These are phyloP conservation scores for Chrysosporium keratinophilum DNA, from an alignment of 2,329 filamentous ascomycete genomes.

Conservation along the genomic window DNA sequence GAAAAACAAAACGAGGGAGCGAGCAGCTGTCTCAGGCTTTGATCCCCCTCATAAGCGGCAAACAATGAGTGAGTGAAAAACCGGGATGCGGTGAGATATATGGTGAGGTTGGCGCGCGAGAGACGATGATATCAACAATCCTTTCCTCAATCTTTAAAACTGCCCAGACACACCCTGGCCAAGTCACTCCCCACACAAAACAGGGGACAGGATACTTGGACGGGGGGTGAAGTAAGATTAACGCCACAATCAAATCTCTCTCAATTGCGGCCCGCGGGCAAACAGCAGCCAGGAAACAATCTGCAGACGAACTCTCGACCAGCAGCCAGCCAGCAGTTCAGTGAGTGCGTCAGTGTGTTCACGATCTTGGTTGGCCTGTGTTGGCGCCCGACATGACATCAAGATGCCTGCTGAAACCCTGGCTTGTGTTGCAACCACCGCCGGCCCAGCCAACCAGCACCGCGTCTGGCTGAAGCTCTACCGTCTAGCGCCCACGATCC, in stretches of 20 bases:
- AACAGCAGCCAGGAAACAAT: neutral
- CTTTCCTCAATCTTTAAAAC: neutral
- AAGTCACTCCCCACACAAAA: slow-evolving; percentile 3
- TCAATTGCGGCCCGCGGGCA: neutral
- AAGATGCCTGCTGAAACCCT: slow-evolving; percentile 12
- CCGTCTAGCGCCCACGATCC: neutral
- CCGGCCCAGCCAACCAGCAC: neutral
- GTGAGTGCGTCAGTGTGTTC: no score
- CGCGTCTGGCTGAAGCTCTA: neutral
- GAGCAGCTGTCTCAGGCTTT: neutral
- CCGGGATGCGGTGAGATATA: neutral
- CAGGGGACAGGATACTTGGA: neutral
- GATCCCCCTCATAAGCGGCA: neutral
- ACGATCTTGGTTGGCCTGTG: neutral
- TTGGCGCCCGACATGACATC: slow-evolving; percentile 11
- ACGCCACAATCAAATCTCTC: neutral
- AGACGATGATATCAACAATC: neutral
- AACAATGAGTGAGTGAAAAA: neutral
- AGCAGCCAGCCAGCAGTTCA: neutral
- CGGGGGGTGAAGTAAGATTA: neutral
- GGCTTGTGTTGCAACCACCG: slow-evolving; percentile 3
- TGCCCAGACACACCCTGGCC: neutral
- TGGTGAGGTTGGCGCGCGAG: neutral
- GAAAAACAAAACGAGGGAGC: neutral
- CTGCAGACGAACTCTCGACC: neutral